Evolutionary conservation across 2,329 filamentous ascomycete species (phyloP), one percentile per base, ranked within the genome.

Genomic region (Ramichloridium luteum): DNA sequence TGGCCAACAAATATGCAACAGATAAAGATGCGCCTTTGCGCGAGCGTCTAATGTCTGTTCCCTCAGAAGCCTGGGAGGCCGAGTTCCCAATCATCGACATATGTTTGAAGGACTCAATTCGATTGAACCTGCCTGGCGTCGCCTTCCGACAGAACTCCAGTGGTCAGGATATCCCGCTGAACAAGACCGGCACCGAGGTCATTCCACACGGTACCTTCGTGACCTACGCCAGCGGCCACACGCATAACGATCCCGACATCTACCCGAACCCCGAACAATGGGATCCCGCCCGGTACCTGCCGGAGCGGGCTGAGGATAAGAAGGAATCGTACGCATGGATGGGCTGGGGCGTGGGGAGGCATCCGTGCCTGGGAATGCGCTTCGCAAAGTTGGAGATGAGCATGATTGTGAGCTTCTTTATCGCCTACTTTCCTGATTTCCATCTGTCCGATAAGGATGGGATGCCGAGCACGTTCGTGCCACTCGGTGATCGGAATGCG

Each of bases 371-470:
- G 1, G 51, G 52, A 6, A 50, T 51, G 49, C 43, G 56, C 33
- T 69, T 72, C 46, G 68, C 68, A 1, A 70, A 70, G 40, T 49
- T 72, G 2, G 67, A 72, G 44, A 60, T 62, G 33, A 62, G 58
- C 30, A 49, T 71, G 36, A 64, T 69, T 16, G 59, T 57, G 0
- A 64, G 64, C 1, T 59, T 63, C 28, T 68, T 70, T 34, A 32
- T 67, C 11, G 60, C 66, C 3, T 57, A 57, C 26, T 71, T 70
- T 30, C 20, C 20, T n/a, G 20, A 23, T n/a, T 23, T 23, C n/a
- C 20, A 23, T 23, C 20, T 23, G 8, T 23, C 20, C 20, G 20
- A 23, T n/a, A 8, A 8, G 8, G n/a, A 23, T 8, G 20, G 20
- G 8, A n/a, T 23, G n/a, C 8, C 8, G 20, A 23, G 20, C 20